Evolutionary conservation across 225 moss, liverwort and hornwort species (phyloP).

Genomic region (Lunularia cruciata): DNA sequence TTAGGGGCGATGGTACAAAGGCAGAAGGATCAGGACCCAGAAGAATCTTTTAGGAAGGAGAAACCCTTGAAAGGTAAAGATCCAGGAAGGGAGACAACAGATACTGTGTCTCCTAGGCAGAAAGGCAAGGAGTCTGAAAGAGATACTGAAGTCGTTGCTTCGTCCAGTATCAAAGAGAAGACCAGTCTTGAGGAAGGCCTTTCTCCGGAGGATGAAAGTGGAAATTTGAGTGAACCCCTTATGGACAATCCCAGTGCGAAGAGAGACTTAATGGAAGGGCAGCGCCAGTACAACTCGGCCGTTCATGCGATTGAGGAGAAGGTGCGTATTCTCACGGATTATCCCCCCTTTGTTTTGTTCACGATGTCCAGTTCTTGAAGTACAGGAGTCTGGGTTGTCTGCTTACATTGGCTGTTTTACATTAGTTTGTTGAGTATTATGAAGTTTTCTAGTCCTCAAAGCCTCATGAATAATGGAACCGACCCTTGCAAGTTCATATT

Average conservation of each 20-base stretch:
- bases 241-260: constrained; percentile 51
- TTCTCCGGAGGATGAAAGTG: constrained; percentile 31
- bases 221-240: constrained; percentile 36
- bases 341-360: too few species aligned
- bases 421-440: too few species aligned
- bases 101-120: constrained; percentile 16
- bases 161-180: constrained; percentile 20
- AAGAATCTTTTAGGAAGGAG: constrained; percentile 84
- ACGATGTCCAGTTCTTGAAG: too few species aligned
- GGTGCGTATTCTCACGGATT: constrained; percentile 29
- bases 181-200: constrained; percentile 19
- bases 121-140: constrained; percentile 18
- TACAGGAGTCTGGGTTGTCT: too few species aligned
- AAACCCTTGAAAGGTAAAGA: constrained; percentile 65
- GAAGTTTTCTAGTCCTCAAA: too few species aligned
- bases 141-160: constrained; percentile 18
- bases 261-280: constrained; percentile 92
- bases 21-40: constrained; percentile 91
- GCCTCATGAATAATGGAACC: too few species aligned
- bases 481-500: too few species aligned
- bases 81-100: constrained; percentile 33
- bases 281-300: constrained; percentile 95
- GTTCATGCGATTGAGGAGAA: constrained; percentile 98
- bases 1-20: constrained; percentile 98
- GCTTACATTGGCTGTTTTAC: too few species aligned